These are phyloP conservation scores for Gentiana dahurica DNA, from an alignment of 257 asterid genomes.

Conservation along the genomic window DNA sequence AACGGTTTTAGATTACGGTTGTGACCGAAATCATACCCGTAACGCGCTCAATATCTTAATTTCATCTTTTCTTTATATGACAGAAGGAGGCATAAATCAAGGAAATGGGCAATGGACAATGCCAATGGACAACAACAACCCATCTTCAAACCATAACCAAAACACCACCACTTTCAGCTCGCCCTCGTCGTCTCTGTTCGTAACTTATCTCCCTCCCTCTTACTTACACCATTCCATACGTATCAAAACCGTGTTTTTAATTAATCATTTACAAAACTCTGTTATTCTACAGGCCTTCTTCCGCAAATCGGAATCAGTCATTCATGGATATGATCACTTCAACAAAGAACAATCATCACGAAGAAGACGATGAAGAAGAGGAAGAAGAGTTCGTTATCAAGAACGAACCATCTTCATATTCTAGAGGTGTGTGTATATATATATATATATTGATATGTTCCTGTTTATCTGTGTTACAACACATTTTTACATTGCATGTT, in stretches of 20 bases:
- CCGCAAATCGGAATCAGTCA: constrained; percentile 55
- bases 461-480: background rate
- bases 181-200: constrained; percentile 72
- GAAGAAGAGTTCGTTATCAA: constrained; percentile 60
- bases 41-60: background rate
- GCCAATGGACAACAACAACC: constrained; percentile 51
- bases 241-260: background rate
- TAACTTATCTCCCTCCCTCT: constrained; percentile 17
- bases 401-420: constrained; percentile 54
- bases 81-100: constrained; percentile 47
- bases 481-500: background rate
- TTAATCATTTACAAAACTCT: background rate
- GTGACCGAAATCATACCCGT: too few relatives aligned
- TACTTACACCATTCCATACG: constrained; percentile 1
- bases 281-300: constrained; percentile 43
- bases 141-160: constrained; percentile 38
- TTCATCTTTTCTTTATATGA: constrained; percentile 4
- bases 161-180: constrained; percentile 46
- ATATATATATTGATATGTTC: background rate
- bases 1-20: too few relatives aligned
- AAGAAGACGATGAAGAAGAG: constrained; percentile 66
- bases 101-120: constrained; percentile 57
- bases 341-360: constrained; percentile 58
- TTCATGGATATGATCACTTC: constrained; percentile 74
- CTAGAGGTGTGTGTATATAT: constrained; percentile 41